These are phyloP conservation scores for Aspergillus awamori DNA, from an alignment of 2,329 filamentous ascomycete genomes.

Conservation along the genomic window DNA sequence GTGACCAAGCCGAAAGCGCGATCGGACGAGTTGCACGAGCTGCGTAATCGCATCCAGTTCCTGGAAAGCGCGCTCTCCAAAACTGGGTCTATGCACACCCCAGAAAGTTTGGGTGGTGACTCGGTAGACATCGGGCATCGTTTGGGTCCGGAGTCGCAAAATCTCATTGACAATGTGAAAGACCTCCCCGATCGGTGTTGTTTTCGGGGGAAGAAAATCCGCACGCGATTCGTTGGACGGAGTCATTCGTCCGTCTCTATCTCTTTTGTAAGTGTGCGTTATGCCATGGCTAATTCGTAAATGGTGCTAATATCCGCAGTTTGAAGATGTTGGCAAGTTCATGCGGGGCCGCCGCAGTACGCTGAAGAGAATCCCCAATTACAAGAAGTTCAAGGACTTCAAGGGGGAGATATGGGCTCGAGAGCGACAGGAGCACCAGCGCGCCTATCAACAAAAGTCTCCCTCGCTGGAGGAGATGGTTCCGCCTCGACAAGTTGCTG, in stretches of 20 bases:
- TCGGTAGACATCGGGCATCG: conserved; percentile 18
- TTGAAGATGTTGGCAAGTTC: conserved; percentile 33
- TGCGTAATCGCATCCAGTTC: conserved; percentile 30
- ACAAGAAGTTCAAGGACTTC: conserved; percentile 32
- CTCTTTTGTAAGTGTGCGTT: conserved; percentile 33
- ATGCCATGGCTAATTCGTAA: background rate
- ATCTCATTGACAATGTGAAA: conserved; percentile 32
- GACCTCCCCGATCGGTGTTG: conserved; percentile 29
- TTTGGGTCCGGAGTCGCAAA: conserved; percentile 18
- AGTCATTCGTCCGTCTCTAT: conserved; percentile 34
- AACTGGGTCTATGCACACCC: conserved; percentile 26
- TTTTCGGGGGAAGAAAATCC: conserved; percentile 36
- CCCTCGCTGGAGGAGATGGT: conserved; percentile 43
- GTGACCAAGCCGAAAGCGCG: conserved; percentile 28
- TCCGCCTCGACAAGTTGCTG: conserved; percentile 50
- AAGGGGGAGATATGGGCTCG: conserved; percentile 32
- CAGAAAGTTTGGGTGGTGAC: conserved; percentile 28
- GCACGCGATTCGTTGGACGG: conserved; percentile 36
- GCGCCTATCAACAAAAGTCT: conserved; percentile 33
- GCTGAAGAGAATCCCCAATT: conserved; percentile 28
- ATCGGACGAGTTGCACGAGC: conserved; percentile 34
- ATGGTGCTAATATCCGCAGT: conserved; percentile 20
- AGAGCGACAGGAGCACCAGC: conserved; percentile 34
- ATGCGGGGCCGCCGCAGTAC: conserved; percentile 26
- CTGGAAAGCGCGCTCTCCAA: conserved; percentile 33